These are phyloP conservation scores for Chamaecrista fasciculata DNA, from an alignment of 306 rosid species.

Conservation along the genomic window DNA sequence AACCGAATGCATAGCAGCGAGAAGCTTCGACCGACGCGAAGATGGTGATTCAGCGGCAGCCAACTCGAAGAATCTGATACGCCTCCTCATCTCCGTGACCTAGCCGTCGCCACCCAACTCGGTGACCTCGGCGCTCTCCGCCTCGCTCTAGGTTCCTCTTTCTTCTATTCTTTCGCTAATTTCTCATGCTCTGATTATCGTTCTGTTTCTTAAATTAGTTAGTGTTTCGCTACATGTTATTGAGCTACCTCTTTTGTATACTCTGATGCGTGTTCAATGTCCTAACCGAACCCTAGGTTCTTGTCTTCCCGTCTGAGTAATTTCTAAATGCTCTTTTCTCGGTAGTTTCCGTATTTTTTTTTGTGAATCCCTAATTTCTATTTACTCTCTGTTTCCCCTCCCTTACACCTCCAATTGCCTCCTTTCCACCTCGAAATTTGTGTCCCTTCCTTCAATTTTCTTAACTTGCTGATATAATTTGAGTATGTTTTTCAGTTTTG, in stretches of 20 bases:
- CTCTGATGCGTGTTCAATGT: neutral
- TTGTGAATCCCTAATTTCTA: no score
- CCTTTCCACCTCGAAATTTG: no score
- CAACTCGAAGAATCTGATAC: slow-evolving; percentile 40
- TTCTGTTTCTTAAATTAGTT: neutral
- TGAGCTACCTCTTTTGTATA: slow-evolving; percentile 1
- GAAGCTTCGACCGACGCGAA: no score
- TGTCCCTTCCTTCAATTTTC: no score
- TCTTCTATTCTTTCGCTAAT: no score
- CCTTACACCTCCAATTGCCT: no score
- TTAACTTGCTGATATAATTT: no score
- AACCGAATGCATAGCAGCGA: no score
- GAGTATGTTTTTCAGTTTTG: no score
- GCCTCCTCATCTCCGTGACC: slow-evolving; percentile 71
- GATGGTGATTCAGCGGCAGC: slow-evolving; percentile 62
- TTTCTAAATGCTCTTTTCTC: neutral
- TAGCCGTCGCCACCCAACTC: slow-evolving; percentile 54
- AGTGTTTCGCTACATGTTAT: neutral
- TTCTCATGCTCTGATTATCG: neutral
- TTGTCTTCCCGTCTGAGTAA: neutral
- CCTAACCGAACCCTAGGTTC: slow-evolving; percentile 21
- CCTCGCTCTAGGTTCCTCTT: slow-evolving; percentile 61
- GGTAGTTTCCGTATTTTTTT: neutral
- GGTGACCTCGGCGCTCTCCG: slow-evolving; percentile 68
- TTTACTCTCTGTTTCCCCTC: no score